Percentiles rank a stretch among this genome's conserved stretches.
These are phyloP conservation scores for Physcomitrium patens DNA, from an alignment of 225 moss, liverwort and hornwort species.

Conservation along the genomic window DNA sequence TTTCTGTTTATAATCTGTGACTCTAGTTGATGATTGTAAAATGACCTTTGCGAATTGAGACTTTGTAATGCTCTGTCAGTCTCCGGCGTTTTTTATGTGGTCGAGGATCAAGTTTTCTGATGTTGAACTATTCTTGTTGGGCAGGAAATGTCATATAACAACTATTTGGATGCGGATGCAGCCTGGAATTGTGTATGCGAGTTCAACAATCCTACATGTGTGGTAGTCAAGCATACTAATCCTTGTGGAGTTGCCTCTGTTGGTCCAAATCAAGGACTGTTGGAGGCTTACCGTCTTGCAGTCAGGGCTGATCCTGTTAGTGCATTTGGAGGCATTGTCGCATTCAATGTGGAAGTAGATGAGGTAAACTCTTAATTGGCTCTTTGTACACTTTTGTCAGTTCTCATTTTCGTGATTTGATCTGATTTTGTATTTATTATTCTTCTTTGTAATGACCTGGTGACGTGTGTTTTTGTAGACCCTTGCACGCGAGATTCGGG, in stretches of 20 bases:
- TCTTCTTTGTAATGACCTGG: neutral
- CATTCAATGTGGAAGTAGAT: slow-evolving; percentile 96
- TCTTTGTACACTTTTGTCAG: neutral
- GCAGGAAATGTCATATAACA: slow-evolving; percentile 99
- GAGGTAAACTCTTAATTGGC: slow-evolving; percentile 55
- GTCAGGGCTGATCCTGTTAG: slow-evolving; percentile 95
- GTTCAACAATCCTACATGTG: slow-evolving; percentile 88
- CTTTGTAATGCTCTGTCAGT: neutral
- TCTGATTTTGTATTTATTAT: neutral
- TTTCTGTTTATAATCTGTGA: neutral
- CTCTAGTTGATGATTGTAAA: neutral
- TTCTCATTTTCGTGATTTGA: neutral
- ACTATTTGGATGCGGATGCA: slow-evolving; percentile 96
- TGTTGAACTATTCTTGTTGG: slow-evolving; percentile 8
- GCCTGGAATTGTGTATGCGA: slow-evolving; percentile 99
- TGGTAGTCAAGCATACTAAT: slow-evolving; percentile 96
- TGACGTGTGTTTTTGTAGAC: slow-evolving; percentile 41
- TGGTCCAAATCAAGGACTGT: slow-evolving; percentile 67
- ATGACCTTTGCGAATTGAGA: neutral
- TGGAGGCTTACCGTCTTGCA: slow-evolving; percentile 89
- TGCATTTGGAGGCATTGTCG: slow-evolving; percentile 98
- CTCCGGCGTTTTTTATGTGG: neutral
- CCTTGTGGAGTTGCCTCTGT: slow-evolving; percentile 96
- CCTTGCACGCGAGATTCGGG: slow-evolving; percentile 90
- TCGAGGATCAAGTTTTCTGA: neutral